phyloP scores from a whole-genome alignment of 106 monocot genomes.

The Dioscorea dumetorum region DNA sequence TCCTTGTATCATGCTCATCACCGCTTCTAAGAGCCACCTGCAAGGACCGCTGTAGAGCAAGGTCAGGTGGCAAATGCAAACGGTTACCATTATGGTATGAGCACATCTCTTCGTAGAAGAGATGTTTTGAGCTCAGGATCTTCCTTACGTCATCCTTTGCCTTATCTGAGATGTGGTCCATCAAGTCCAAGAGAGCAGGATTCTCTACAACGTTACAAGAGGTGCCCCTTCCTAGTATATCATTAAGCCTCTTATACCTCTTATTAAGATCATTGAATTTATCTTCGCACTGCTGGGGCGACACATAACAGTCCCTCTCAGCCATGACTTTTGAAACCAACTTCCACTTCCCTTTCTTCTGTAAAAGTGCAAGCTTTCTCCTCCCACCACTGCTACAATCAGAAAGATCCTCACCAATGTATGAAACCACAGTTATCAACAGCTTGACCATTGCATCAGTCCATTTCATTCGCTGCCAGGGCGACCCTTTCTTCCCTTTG shows the following conservation, averaged over 20 bases:
- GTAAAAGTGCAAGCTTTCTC: conserved; percentile 44
- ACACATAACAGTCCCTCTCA: conserved; percentile 69
- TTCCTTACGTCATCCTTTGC: conserved; percentile 79
- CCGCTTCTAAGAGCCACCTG: too few species aligned
- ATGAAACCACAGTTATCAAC: conserved; percentile 76
- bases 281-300: conserved; percentile 93
- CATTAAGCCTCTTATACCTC: conserved; percentile 84
- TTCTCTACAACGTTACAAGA: conserved; percentile 87
- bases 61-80: conserved; percentile 38
- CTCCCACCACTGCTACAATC: conserved; percentile 28
- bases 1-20: too few species aligned
- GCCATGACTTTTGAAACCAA: conserved; percentile 72
- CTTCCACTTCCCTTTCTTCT: conserved; percentile 96
- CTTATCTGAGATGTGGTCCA: conserved; percentile 61
- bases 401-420: conserved; percentile 48
- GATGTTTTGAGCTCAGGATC: conserved; percentile 90
- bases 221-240: conserved; percentile 83
- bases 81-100: conserved; percentile 81
- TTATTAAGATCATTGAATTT: conserved; percentile 98
- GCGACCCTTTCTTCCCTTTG: conserved; percentile 44
- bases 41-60: too few species aligned
- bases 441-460: conserved; percentile 74
- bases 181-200: conserved; percentile 57
- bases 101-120: conserved; percentile 96
- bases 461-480: conserved; percentile 86